Evolutionary conservation across 345 rosid species (phyloP), one percentile per base, ranked within the genome.

Genomic region (Ricinus communis): DNA sequence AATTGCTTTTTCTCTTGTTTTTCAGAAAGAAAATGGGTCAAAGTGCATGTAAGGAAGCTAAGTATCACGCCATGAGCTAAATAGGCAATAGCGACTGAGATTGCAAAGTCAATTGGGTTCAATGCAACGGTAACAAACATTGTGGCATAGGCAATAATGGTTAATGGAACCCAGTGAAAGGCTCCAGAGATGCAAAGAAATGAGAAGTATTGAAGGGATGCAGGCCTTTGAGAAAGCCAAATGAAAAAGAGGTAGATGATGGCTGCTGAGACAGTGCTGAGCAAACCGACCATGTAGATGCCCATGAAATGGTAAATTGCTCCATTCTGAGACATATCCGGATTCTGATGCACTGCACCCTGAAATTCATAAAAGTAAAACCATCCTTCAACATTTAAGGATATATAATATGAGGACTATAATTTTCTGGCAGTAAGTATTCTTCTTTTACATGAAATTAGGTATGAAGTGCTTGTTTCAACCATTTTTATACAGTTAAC

Each of bases 111-210:
- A 65, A 69, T 74, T 30, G 88, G 80, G 56, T 83, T 82, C 43
- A 73, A 27, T 30, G 67, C 67, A 55, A 76, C 16, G 40, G 15
- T 18, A 1, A 71, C n/a, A 57, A 80, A 82, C 87, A 85, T 82
- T 65, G 77, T 70, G 66, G 79, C 74, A 25, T 86, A 86, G 15
- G 86, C 84, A 57, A 74, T 31, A 58, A 83, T 31, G 31, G 83
- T 77, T 79, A 83, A 85, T 3, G 90, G 90, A 54, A 82, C 62
- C 93, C 93, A 88, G 61, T 86, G 90, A 27, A 86, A 83, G 28
- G 88, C 85, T 70, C 93, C 93, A 11, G 74, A 67, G 68, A 86
- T 74, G 79, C 89, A 85, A 56, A 82, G 1, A 55, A 86, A 86
- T 27, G 84, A 58, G 58, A 85, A 80, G 22, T 79, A 79, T 62